Base-by-base conservation (phyloP, 495 filamentous ascomycete species). In the Podospora pseudoanserina region DNA sequence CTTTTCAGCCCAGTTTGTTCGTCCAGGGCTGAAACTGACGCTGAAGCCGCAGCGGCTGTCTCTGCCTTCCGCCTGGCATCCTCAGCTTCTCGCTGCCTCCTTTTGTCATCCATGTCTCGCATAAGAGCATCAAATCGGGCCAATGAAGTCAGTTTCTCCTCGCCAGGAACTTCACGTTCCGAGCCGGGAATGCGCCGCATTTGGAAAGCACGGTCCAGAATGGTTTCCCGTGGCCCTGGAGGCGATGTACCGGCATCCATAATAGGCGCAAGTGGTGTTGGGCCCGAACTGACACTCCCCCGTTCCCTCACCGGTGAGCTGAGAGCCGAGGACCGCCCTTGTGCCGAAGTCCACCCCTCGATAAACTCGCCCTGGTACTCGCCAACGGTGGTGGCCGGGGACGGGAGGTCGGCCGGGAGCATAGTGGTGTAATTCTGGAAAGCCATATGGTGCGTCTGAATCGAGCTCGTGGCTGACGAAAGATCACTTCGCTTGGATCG, bases 81-180 rank as follows among this genome's bases (percentile, higher is more conserved):
- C 6, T 74, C 74, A 9, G 72, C 74, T 20, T 79, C 70, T 6
- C 71, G 71, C n/a, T 68, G 73, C 71, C 64, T 78, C 60, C 77
- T 78, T 57, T 78, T 82, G 68, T 82, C 79, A 11, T 88, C 86
- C 32, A 76, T 74, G 65, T 87, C 84, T 20, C 78, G 70, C 86
- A 88, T 88, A 60, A 88, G 69, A 4, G 86, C 85, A 63, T 88
- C 86, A 54, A 88, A 88, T 15, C 85, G 79, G 19, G 85, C 86
- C 54, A 88, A 73, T 1, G 84, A 86, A 65, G 79, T 87, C 23
- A 86, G 77, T 68, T 85, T 86, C 71, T 85, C 84, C 57, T 86
- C 83, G 49, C 82, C 83, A 5, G 81, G 79, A 18, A 79, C 53
- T 27, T 80, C 77, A 18, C 71, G 73, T 16, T 82, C 80, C 1